Evolutionary conservation across 2,329 filamentous ascomycete species (phyloP).

Genomic region (Sporothrix euskadiensis): DNA sequence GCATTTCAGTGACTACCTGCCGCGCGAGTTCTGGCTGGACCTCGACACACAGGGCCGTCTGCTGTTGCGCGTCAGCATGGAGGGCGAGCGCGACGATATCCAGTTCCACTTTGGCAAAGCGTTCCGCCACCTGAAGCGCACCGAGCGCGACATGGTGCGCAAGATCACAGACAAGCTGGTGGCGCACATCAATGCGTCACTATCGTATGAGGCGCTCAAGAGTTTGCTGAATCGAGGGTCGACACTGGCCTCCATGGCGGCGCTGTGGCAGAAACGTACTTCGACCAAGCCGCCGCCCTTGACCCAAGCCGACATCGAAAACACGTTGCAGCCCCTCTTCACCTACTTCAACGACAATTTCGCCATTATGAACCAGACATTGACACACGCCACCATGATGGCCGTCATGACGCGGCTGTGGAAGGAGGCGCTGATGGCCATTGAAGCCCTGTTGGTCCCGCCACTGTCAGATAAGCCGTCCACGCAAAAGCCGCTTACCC

Average conservation of each 20-base stretch:
- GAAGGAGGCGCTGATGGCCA: slow-evolving; percentile 94
- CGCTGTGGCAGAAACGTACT: slow-evolving; percentile 62
- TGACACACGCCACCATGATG: slow-evolving; percentile 94
- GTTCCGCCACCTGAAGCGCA: slow-evolving; percentile 91
- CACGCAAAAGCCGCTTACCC: slow-evolving; percentile 75
- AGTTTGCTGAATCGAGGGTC: slow-evolving; percentile 68
- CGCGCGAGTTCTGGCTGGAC: slow-evolving; percentile 96
- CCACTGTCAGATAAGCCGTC: slow-evolving; percentile 94
- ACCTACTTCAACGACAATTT: slow-evolving; percentile 98
- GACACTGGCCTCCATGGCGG: slow-evolving; percentile 58
- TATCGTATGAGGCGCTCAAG: slow-evolving; percentile 79
- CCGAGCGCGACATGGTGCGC: slow-evolving; percentile 95
- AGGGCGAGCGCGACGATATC: slow-evolving; percentile 96
- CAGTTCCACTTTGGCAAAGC: slow-evolving; percentile 98
- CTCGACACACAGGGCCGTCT: slow-evolving; percentile 92
- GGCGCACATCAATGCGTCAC: slow-evolving; percentile 84
- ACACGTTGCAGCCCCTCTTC: slow-evolving; percentile 80
- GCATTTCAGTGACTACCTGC: slow-evolving; percentile 94
- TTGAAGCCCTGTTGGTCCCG: slow-evolving; percentile 86
- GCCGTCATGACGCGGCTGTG: slow-evolving; percentile 97
- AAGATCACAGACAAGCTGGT: slow-evolving; percentile 98
- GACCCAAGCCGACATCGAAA: slow-evolving; percentile 73
- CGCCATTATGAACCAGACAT: slow-evolving; percentile 95
- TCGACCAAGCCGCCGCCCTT: slow-evolving; percentile 55
- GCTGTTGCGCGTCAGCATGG: slow-evolving; percentile 92